phyloP scores from a whole-genome alignment of 2,329 filamentous ascomycete genomes.

The Penicillium sp. region DNA sequence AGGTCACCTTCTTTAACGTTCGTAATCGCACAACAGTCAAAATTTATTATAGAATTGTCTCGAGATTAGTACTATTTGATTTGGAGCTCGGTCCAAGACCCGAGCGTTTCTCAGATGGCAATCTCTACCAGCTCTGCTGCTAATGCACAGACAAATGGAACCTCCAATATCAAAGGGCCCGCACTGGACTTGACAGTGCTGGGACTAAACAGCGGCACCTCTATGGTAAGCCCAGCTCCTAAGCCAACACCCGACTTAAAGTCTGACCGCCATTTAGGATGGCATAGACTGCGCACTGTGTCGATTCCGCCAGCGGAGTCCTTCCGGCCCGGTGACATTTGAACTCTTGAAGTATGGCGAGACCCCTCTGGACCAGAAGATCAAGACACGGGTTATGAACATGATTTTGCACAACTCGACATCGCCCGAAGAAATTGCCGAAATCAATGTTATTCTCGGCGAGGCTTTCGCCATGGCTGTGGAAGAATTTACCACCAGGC shows the following conservation, averaged over 20 bases:
- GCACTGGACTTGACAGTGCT: conserved; percentile 50
- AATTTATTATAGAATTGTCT: too few relatives aligned
- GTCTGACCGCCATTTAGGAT: conserved; percentile 28
- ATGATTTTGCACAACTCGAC: conserved; percentile 54
- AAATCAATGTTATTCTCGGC: conserved; percentile 55
- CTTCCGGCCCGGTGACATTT: conserved; percentile 52
- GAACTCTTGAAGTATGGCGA: conserved; percentile 55
- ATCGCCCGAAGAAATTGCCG: conserved; percentile 51
- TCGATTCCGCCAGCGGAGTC: conserved; percentile 52
- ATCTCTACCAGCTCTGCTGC: too few relatives aligned
- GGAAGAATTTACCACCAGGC: conserved; percentile 47
- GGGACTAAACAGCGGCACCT: conserved; percentile 52
- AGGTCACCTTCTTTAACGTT: too few relatives aligned
- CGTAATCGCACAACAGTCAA: too few relatives aligned
- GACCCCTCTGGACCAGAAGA: conserved; percentile 48
- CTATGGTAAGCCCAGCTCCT: conserved; percentile 38
- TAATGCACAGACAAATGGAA: too few relatives aligned
- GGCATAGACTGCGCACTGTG: conserved; percentile 58
- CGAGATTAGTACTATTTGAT: too few relatives aligned
- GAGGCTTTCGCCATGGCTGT: conserved; percentile 54
- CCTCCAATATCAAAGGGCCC: too few relatives aligned
- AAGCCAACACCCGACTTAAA: not conserved
- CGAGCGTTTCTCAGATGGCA: too few relatives aligned
- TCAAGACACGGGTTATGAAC: conserved; percentile 55
- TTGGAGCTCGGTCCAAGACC: too few relatives aligned